Evolutionary conservation across 1,284 basidiomycete species (phyloP).

Genomic region (Baeospora myosura): DNA sequence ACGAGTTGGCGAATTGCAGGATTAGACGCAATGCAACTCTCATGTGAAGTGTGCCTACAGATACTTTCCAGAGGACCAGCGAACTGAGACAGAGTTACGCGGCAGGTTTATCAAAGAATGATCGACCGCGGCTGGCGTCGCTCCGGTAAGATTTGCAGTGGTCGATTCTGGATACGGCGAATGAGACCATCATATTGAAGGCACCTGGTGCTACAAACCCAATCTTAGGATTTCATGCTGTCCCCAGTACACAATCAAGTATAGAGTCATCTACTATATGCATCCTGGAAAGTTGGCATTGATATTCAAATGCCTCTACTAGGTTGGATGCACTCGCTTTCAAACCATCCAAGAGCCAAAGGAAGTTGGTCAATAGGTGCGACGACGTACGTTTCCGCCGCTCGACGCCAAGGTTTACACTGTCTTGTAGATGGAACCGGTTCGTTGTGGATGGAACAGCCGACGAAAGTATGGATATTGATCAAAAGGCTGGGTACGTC

Average conservation of each 20-base stretch:
- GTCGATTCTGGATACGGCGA: neutral
- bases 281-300: too few relatives aligned
- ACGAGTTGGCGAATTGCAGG: slow-evolving; percentile 29
- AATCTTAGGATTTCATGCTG: slow-evolving; percentile 81
- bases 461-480: slow-evolving; percentile 24
- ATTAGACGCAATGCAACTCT: slow-evolving; percentile 29
- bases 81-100: slow-evolving; percentile 36
- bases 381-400: slow-evolving; percentile 24
- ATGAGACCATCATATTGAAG: slow-evolving; percentile 18
- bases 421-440: slow-evolving; percentile 63
- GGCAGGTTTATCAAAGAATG: slow-evolving; percentile 75
- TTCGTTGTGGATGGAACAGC: slow-evolving; percentile 50
- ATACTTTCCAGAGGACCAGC: neutral
- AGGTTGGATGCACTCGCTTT: slow-evolving; percentile 74
- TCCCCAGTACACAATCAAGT: slow-evolving; percentile 89
- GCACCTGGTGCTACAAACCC: slow-evolving; percentile 75
- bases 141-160: slow-evolving; percentile 1
- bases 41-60: slow-evolving; percentile 41
- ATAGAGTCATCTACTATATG: slow-evolving; percentile 14
- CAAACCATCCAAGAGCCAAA: slow-evolving; percentile 70
- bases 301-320: slow-evolving; percentile 3
- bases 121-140: slow-evolving; percentile 77
- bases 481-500: neutral
- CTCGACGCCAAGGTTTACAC: neutral
- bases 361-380: slow-evolving; percentile 71